Percentiles rank a stretch among this genome's conserved stretches.
These are phyloP conservation scores for Turritis glabra DNA, from an alignment of 345 rosid species.

Conservation along the genomic window DNA sequence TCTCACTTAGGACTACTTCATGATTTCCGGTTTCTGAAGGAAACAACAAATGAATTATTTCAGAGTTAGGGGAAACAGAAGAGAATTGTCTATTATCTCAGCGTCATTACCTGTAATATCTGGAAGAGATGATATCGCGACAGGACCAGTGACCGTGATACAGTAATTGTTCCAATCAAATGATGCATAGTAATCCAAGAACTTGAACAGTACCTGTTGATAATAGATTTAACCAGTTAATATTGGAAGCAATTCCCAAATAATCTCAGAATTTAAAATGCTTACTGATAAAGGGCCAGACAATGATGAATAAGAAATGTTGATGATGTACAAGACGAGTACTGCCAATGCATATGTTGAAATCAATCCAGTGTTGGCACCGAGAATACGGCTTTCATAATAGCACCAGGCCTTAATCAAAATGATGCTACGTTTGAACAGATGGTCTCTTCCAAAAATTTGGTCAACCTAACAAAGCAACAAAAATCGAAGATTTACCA, in stretches of 20 bases:
- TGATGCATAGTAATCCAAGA: slow-evolving; percentile 70
- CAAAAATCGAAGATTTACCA: slow-evolving; percentile 6
- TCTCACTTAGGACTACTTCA: slow-evolving; percentile 49
- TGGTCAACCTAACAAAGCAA: slow-evolving; percentile 59
- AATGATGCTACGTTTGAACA: slow-evolving; percentile 76
- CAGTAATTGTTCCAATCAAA: slow-evolving; percentile 77
- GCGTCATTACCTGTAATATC: slow-evolving; percentile 50
- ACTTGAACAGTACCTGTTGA: slow-evolving; percentile 63
- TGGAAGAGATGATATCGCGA: slow-evolving; percentile 57
- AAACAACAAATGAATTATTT: slow-evolving; percentile 1
- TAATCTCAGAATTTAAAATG: neutral
- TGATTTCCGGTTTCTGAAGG: slow-evolving; percentile 29
- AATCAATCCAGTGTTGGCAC: slow-evolving; percentile 76
- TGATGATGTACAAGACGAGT: slow-evolving; percentile 67
- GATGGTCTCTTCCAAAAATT: slow-evolving; percentile 61
- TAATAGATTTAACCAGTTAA: slow-evolving; percentile 1
- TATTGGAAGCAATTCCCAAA: neutral
- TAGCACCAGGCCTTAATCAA: slow-evolving; percentile 92
- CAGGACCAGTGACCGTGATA: slow-evolving; percentile 61
- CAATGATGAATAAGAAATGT: slow-evolving; percentile 62
- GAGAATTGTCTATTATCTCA: neutral
- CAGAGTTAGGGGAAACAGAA: neutral
- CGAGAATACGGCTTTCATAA: slow-evolving; percentile 85
- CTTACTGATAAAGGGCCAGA: slow-evolving; percentile 74
- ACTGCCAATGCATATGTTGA: slow-evolving; percentile 84